Base-by-base conservation (phyloP, 176 grass and related monocot species). In the Musa acuminata region DNA sequence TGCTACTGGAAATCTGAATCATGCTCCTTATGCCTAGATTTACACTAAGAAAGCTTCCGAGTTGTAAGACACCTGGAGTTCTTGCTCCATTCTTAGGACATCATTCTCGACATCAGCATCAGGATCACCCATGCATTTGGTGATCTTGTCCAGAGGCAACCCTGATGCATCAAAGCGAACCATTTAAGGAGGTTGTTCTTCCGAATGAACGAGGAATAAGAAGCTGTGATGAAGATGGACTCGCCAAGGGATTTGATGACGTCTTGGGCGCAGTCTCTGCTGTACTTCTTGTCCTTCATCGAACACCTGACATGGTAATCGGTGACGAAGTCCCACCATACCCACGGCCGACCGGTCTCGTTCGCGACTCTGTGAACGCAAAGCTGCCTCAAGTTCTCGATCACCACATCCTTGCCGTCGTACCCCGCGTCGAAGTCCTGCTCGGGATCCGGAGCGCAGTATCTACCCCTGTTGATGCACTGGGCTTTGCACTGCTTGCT, bases 361-460 rank as follows among this genome's bases (percentile, higher is more conserved):
- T 85, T 93, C 25, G 84, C 94, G 6, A 84, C 84, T 35, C 94
- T 87, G 73, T 98, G 94, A n/a, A 98, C 94, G 75, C 94, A 98
- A 9, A 98, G 88, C 78, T 98, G 94, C 74, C 94, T 69, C 64
- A 93, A 81, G 84, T 98, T 98, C 79, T 98, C 94, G 1, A 80
- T 0, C 71, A 93, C 88, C 60, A 98, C 75, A 80, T 98, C 94
- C 51, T 73, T 81, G 3, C 94, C 94, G 48, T 66, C 78, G 73
- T 98, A 98, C 0, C 94, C 90, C 14, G 57, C 84, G 12, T 3
- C 78, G 3, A 98, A 84, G 81, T 98, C 94, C 55, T 78, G 79
- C 24, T 98, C 94, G 24, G 94, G 94, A 80, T 98, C 94, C 57
- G 94, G 94, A 73, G 84, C 94, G 65, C 94, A 98, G 72, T 93